These are phyloP conservation scores for Globisporangium viniferum DNA, from an alignment of 352 stramenopile genomes.

Conservation along the genomic window DNA sequence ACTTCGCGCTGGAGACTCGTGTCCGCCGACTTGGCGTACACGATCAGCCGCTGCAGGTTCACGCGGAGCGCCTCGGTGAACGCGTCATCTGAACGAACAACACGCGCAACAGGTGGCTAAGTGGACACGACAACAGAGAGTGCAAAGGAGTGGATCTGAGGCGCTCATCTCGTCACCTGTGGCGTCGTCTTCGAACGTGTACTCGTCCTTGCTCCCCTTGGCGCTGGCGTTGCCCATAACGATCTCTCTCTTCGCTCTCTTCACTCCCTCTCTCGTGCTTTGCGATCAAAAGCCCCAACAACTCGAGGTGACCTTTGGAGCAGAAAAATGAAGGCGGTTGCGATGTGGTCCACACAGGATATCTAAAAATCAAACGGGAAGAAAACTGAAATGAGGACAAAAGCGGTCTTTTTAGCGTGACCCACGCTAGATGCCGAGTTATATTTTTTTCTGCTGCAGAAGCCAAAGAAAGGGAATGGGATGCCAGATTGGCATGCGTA, in stretches of 20 bases:
- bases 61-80: constrained; percentile 87
- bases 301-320: background rate
- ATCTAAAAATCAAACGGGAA: too few species aligned
- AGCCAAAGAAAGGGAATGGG: too few species aligned
- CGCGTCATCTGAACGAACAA: constrained; percentile 55
- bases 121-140: background rate
- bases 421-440: too few species aligned
- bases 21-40: constrained; percentile 91
- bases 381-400: too few species aligned
- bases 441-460: too few species aligned
- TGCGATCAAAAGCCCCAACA: too few species aligned
- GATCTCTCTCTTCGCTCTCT: background rate
- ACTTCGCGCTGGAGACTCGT: constrained; percentile 89
- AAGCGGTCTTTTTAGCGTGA: too few species aligned
- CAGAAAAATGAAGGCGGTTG: background rate
- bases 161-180: background rate
- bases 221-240: constrained; percentile 53
- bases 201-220: constrained; percentile 79
- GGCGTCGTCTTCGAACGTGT: constrained; percentile 74
- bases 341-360: too few species aligned
- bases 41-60: constrained; percentile 91
- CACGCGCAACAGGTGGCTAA: background rate
- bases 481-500: too few species aligned
- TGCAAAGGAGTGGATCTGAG: background rate
- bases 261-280: background rate